Percentiles rank a stretch among this genome's conserved stretches.
These are phyloP conservation scores for Lactarius tabidus DNA, from an alignment of 768 basidiomycete genomes.

Conservation along the genomic window DNA sequence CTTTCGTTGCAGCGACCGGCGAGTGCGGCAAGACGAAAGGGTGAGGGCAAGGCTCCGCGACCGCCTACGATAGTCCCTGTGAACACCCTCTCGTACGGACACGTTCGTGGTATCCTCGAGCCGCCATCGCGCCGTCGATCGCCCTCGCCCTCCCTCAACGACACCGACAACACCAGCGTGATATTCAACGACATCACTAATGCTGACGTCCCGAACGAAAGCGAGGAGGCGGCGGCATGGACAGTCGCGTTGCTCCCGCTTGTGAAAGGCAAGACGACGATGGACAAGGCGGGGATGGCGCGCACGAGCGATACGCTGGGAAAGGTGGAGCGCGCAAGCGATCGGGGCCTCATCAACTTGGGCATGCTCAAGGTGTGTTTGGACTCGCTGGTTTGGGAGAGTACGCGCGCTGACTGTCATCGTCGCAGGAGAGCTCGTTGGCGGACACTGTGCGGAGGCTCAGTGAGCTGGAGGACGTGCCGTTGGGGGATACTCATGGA, in stretches of 20 bases:
- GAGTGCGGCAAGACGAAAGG: not conserved
- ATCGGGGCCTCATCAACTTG: not conserved
- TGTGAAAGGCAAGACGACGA: constrained; percentile 14
- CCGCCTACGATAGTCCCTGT: not conserved
- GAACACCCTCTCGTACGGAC: not conserved
- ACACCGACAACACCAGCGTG: not conserved
- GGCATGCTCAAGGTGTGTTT: constrained; percentile 15
- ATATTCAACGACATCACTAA: not conserved
- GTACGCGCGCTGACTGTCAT: not conserved
- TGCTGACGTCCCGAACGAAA: not conserved
- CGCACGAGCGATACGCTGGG: not conserved
- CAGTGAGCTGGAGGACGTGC: constrained; percentile 9
- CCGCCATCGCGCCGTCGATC: not conserved
- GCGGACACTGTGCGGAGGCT: constrained; percentile 19
- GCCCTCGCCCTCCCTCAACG: not conserved
- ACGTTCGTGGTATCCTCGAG: constrained; percentile 1
- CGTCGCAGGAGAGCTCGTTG: constrained; percentile 15
- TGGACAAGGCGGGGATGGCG: constrained; percentile 7
- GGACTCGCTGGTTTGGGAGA: not conserved
- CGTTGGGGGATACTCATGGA: constrained; percentile 3
- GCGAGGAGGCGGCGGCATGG: constrained; percentile 10
- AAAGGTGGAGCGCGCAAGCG: constrained; percentile 3
- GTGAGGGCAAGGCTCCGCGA: not conserved
- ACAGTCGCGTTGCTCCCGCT: constrained; percentile 16
- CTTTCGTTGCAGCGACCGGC: constrained; percentile 7